Conservation (phyloP, 371 early-diverging fungal genomes). For the Capniomyces stellatus region DNA sequence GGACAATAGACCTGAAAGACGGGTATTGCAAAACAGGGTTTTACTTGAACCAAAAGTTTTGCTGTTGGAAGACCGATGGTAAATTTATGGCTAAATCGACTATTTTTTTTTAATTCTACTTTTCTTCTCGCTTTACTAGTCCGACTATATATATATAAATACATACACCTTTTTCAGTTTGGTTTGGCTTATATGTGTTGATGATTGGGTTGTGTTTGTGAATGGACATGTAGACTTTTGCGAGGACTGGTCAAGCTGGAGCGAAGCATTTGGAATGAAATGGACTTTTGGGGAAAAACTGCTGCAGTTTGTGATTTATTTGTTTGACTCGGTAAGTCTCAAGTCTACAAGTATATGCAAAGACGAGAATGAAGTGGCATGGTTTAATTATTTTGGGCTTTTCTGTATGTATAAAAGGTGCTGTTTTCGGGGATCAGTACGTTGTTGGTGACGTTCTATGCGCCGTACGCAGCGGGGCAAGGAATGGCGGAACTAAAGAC, state of each 20-base stretch:
- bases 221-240: constrained; percentile 8
- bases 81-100: constrained; percentile 3
- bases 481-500: constrained; percentile 81
- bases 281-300: constrained; percentile 1
- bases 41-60: constrained; percentile 70
- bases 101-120: neutral
- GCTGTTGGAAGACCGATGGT: constrained; percentile 54
- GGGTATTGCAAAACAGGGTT: constrained; percentile 77
- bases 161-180: neutral
- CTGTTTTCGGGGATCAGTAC: constrained; percentile 22
- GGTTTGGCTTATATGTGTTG: too few relatives aligned
- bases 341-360: neutral
- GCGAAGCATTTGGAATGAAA: constrained; percentile 2
- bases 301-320: neutral
- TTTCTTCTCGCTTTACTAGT: neutral
- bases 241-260: constrained; percentile 6
- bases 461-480: constrained; percentile 61
- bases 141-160: neutral
- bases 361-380: neutral
- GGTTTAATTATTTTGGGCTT: neutral
- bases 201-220: too few relatives aligned
- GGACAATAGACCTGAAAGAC: constrained; percentile 58
- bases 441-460: constrained; percentile 39
- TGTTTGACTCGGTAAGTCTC: constrained; percentile 2
- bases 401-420: constrained; percentile 13